Evolutionary conservation across 2,329 filamentous ascomycete genomes (phyloP).

Genomic region (Bipolaris zeicola): DNA sequence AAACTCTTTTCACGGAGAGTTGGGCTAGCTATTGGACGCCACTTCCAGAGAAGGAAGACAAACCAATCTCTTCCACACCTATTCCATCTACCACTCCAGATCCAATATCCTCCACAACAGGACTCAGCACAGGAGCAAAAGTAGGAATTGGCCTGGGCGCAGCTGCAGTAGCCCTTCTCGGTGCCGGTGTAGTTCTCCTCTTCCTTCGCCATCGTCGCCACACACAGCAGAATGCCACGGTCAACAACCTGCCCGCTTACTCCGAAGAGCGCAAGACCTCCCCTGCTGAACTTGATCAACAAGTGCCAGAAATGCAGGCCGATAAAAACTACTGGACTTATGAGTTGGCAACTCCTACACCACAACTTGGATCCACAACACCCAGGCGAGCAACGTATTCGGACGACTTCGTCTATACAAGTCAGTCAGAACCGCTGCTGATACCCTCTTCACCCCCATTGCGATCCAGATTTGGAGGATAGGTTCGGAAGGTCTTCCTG

Average conservation of each 20-base stretch:
- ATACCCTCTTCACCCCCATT: background rate
- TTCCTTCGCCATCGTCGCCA: background rate
- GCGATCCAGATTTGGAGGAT: background rate
- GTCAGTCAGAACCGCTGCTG: background rate
- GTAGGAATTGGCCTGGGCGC: conserved; percentile 1
- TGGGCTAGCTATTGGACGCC: conserved; percentile 4
- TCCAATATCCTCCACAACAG: background rate
- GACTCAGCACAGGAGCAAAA: background rate
- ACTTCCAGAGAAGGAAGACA: background rate
- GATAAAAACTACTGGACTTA: background rate
- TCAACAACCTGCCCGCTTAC: background rate
- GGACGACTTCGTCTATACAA: background rate
- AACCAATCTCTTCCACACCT: background rate
- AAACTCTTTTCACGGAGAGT: conserved; percentile 1
- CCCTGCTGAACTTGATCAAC: background rate
- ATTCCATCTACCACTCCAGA: background rate
- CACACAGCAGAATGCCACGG: background rate
- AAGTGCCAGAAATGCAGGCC: background rate
- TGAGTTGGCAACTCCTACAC: background rate
- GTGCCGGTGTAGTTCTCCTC: background rate
- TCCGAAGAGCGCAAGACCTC: background rate
- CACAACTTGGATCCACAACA: background rate
- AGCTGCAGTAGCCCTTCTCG: background rate
- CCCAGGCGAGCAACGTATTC: background rate
- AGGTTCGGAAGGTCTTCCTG: background rate